Percentiles rank a stretch among this genome's conserved stretches.
Evolutionary conservation across 2,329 filamentous ascomycete genomes (phyloP).

Genomic region (Fusarium pseudonygamai): DNA sequence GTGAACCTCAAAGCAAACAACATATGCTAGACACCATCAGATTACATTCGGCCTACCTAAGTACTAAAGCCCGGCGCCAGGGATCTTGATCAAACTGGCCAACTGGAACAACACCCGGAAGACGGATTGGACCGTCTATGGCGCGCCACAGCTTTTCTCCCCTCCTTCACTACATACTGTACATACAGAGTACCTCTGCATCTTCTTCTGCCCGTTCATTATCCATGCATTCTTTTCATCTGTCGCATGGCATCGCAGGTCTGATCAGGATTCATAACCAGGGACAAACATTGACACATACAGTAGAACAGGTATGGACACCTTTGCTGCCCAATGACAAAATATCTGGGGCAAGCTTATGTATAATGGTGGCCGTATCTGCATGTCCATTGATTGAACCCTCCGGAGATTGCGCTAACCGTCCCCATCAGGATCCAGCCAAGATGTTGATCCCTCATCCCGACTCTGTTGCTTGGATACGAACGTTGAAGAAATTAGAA

Average conservation of each 20-base stretch:
- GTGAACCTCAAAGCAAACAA: background rate
- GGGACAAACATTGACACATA: constrained; percentile 1
- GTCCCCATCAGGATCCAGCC: background rate
- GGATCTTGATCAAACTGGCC: constrained; percentile 49
- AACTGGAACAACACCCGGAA: constrained; percentile 56
- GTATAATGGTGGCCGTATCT: constrained; percentile 16
- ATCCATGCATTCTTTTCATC: constrained; percentile 24
- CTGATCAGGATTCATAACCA: background rate
- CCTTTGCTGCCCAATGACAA: constrained; percentile 52
- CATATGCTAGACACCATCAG: constrained; percentile 15
- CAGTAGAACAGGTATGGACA: constrained; percentile 5
- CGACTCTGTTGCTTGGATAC: constrained; percentile 12
- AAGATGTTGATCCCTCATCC: constrained; percentile 13
- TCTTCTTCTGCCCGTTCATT: constrained; percentile 6
- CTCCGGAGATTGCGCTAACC: constrained; percentile 32
- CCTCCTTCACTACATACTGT: background rate
- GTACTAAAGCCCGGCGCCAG: constrained; percentile 25
- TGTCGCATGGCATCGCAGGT: constrained; percentile 12
- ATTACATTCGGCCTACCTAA: constrained; percentile 20
- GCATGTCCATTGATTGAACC: constrained; percentile 18
- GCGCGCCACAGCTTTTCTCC: constrained; percentile 22
- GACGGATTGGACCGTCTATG: constrained; percentile 48
- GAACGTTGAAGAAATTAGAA: constrained; percentile 35
- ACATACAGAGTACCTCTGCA: background rate
- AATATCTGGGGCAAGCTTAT: constrained; percentile 6